Conservation (phyloP, 768 basidiomycete genomes). For the Mycena albidolilacea region DNA sequence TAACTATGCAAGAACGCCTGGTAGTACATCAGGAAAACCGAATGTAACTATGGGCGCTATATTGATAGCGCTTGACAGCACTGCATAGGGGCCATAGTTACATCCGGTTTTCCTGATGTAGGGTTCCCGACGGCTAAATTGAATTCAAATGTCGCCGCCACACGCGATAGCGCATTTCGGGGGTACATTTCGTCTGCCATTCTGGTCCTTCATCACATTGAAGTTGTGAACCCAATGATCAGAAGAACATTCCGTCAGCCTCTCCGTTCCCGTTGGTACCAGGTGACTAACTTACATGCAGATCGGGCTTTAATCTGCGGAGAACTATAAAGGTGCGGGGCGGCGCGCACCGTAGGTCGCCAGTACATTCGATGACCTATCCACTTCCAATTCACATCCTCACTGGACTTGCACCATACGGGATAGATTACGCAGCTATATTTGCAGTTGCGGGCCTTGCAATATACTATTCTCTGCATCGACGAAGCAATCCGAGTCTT, state of each 20-base stretch:
- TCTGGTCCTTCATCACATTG: too few species aligned
- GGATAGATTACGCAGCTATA: background rate
- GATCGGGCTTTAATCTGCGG: conserved; percentile 4
- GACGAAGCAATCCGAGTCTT: conserved; percentile 22
- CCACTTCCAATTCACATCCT: background rate
- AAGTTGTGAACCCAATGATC: background rate
- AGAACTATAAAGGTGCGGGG: conserved; percentile 19
- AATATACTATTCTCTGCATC: conserved; percentile 11
- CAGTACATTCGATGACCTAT: background rate
- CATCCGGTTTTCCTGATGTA: too few species aligned
- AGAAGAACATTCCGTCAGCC: conserved; percentile 2
- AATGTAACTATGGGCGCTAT: too few species aligned
- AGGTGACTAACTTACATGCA: conserved; percentile 11
- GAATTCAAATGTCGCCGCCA: background rate
- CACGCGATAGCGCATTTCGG: background rate
- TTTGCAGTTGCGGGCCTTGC: conserved; percentile 8
- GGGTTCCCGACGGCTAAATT: background rate
- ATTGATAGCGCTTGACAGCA: too few species aligned
- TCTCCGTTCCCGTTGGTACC: conserved; percentile 6
- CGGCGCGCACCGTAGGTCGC: background rate
- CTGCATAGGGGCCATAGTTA: too few species aligned
- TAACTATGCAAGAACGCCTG: too few species aligned
- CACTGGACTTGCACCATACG: conserved; percentile 12
- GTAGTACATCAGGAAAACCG: too few species aligned
- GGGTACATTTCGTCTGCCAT: too few species aligned